Conservation (phyloP, 805 yeast genomes). For the Candida germanica region DNA sequence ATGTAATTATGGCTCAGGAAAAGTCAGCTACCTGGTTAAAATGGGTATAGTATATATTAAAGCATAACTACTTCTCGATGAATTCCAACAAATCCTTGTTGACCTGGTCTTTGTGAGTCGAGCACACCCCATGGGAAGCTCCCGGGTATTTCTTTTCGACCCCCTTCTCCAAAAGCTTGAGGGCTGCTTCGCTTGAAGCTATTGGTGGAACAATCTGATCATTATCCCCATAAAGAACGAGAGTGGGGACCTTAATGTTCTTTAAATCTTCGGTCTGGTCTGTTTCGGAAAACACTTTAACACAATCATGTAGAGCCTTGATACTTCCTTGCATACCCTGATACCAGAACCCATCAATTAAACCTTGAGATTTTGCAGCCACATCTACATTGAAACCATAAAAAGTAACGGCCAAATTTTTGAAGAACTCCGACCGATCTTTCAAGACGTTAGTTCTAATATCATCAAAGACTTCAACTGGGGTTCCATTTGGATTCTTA, state of each 20-base stretch:
- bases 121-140: too few species aligned
- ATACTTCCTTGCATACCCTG: conserved; percentile 18
- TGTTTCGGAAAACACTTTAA: conserved; percentile 15
- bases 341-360: conserved; percentile 15
- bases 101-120: too few species aligned
- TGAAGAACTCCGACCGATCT: conserved; percentile 15
- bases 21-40: too few species aligned
- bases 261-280: conserved; percentile 14
- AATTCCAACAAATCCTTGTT: too few species aligned
- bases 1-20: too few species aligned
- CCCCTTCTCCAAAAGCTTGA: too few species aligned
- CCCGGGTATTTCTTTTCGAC: too few species aligned
- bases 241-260: conserved; percentile 14
- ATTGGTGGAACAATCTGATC: too few species aligned
- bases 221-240: conserved; percentile 7
- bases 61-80: too few species aligned
- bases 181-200: too few species aligned
- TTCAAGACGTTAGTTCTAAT: conserved; percentile 14
- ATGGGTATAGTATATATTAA: too few species aligned
- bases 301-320: conserved; percentile 15
- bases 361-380: conserved; percentile 14
- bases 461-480: conserved; percentile 14
- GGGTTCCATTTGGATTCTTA: conserved; percentile 12
- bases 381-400: neutral
- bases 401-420: conserved; percentile 12